Percentiles rank a stretch among this genome's conserved stretches.
phyloP scores from a whole-genome alignment of 2,329 filamentous ascomycete genomes.

The Ceratocystis diversiconidia region DNA sequence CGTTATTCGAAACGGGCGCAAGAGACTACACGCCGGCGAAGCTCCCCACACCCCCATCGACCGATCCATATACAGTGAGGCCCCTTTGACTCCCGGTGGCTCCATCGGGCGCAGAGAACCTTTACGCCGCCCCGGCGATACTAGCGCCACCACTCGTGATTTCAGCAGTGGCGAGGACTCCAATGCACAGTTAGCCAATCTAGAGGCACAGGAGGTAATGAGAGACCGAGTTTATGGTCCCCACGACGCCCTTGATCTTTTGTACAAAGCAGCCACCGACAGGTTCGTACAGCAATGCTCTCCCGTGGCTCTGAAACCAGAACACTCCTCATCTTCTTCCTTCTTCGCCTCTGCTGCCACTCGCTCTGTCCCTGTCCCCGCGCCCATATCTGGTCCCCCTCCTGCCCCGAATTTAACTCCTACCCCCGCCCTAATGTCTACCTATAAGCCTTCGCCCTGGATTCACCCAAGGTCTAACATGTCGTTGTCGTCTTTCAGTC shows the following conservation, averaged over 20 bases:
- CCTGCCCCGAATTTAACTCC: not conserved
- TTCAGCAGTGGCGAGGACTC: conserved; percentile 34
- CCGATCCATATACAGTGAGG: conserved; percentile 34
- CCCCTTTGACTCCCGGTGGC: conserved; percentile 52
- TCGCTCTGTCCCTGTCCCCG: not conserved
- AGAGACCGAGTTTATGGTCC: conserved; percentile 68
- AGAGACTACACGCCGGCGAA: conserved; percentile 37
- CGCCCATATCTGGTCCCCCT: not conserved
- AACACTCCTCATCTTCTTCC: not conserved
- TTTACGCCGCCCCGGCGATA: conserved; percentile 43
- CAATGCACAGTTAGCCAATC: conserved; percentile 48
- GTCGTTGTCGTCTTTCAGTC: conserved; percentile 52
- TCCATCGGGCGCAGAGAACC: conserved; percentile 52
- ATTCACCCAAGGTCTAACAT: conserved; percentile 62
- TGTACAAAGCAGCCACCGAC: conserved; percentile 72
- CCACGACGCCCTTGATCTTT: conserved; percentile 79
- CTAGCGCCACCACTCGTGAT: conserved; percentile 23
- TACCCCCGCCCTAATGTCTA: not conserved
- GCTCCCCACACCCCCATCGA: conserved; percentile 27
- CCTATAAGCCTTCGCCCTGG: conserved; percentile 37
- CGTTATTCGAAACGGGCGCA: conserved; percentile 58
- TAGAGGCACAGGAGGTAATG: conserved; percentile 52
- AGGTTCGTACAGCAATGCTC: conserved; percentile 29
- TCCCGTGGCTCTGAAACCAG: conserved; percentile 16
- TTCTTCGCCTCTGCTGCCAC: not conserved